Base-by-base conservation (phyloP, 352 stramenopile species). In the Globisporangium paddicum region DNA sequence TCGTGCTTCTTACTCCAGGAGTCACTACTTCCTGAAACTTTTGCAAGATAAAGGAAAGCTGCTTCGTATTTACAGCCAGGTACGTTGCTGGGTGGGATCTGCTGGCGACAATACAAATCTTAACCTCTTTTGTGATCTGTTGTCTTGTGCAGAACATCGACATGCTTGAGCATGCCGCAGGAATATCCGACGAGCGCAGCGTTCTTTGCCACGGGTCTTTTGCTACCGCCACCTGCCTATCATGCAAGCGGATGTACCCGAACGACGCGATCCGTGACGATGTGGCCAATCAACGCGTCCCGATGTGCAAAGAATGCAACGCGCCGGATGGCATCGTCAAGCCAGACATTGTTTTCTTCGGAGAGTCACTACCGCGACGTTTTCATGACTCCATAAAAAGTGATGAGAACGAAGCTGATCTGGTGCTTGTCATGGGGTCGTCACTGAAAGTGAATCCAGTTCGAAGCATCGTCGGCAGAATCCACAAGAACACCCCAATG, bases 341-440 rank as follows among this genome's bases (percentile, higher is more conserved):
- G 76, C 96, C 97, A 0, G 92, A 98, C 58, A 98, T 99, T 67
- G 96, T 97, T 1, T 99, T 99, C 66, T 99, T 99, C 69, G 96
- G 96, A 28, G 96, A 99, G 77, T 93, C 86, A 0, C 67, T 99
- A 35, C 79, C 87, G 16, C 69, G 87, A 48, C 85, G 76, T 57
- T 98, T 99, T 63, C 82, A 90, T 58, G 80, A 93, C 60, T 82
- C 82, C 34, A 89, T 91, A 40, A 88, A 87, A 68, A 75, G 69
- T 40, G 82, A 90, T 58, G 85, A 90, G 68, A 72, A 77, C 46
- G 82, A 86, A 62, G 93, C 89, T 18, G 96, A 99, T 74, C 80
- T 98, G 5, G 76, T 99, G 30, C 89, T 99, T 40, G 96, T 99
- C n/a, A 99, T 99, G 82, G 98, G 98, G 45, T 99, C 98, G 11